phyloP scores from a whole-genome alignment of 495 filamentous ascomycete species.

The Aspergillus sclerotioniger region DNA sequence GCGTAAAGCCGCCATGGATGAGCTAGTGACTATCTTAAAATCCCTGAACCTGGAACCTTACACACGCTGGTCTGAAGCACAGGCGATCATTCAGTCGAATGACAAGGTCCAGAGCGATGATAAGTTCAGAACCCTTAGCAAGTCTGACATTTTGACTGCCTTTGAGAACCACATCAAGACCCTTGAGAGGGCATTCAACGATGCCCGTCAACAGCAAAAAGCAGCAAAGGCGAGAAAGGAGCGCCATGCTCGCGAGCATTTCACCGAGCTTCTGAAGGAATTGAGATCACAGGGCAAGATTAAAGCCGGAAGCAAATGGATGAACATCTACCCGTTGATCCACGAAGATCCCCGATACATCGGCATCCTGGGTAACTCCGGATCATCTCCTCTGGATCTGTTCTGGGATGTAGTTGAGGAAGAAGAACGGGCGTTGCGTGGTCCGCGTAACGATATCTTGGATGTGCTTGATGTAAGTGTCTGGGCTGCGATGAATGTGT shows the following conservation, averaged over 20 bases:
- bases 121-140: constrained; percentile 84
- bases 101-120: constrained; percentile 78
- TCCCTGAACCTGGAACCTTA: constrained; percentile 85
- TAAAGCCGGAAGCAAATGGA: constrained; percentile 90
- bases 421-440: constrained; percentile 79
- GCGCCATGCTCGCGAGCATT: constrained; percentile 80
- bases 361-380: constrained; percentile 80
- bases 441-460: constrained; percentile 77
- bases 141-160: constrained; percentile 85
- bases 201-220: constrained; percentile 83
- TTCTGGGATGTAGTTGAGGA: constrained; percentile 98
- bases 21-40: constrained; percentile 77
- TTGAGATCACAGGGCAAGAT: constrained; percentile 76
- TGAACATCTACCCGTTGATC: constrained; percentile 72
- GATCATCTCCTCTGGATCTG: constrained; percentile 88
- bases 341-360: constrained; percentile 80
- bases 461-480: constrained; percentile 84
- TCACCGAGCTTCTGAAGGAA: constrained; percentile 68
- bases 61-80: constrained; percentile 91
- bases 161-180: constrained; percentile 95
- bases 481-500: background rate
- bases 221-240: constrained; percentile 74
- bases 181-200: constrained; percentile 85
- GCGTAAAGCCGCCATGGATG: constrained; percentile 81
- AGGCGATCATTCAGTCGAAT: constrained; percentile 74